Base-by-base conservation (phyloP, 495 filamentous ascomycete genomes). In the Penicillium simplicissimum region DNA sequence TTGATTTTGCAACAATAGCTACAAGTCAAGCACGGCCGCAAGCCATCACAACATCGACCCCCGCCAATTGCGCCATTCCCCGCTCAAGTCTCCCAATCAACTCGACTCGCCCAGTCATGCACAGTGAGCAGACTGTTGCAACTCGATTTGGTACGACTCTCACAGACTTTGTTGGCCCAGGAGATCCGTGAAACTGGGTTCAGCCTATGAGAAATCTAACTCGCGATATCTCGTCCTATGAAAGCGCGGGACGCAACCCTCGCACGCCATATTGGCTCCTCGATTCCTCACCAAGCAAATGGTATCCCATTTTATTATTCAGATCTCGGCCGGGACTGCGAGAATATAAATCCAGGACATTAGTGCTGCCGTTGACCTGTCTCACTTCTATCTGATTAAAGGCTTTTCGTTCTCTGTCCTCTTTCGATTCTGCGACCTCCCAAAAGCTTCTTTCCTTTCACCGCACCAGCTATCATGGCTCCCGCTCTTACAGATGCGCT, bases 21-120 rank as follows among this genome's bases (percentile, higher is more conserved):
- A 25, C 1, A 42, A 42, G 38, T 42, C 49, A 57, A 60, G 57
- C 54, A 59, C 49, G 36, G 57, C 45, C 54, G 34, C 33, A 21
- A n/a, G 45, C 40, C 52, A 71, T 74, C 70, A 73, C 72, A 72
- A 72, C 70, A 74, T 74, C 62, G 17, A 40, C 55, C 67, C 65
- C 64, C 64, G 55, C 61, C 58, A 61, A 74, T 74, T 69, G 68
- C 72, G 70, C 72, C 72, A 74, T 74, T 59, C 14, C 21, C n/a
- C 17, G 13, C 11, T n/a, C 13, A 19, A 61, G 25, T 53, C 57
- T 45, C 17, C 67, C 64, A 67, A 67, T 69, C 58, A 69, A 35
- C 36, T 10, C 15, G n/a, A 15, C 43, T 45, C 19, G 9, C 4
- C 42, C 34, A 37, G n/a, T 23, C n/a, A 53, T 21, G n/a, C 51